A percentile compares a stretch with the other conserved stretches of the same genome.
Evolutionary conservation across 768 basidiomycete genomes (phyloP).

Genomic region (Lentinula lateritia): DNA sequence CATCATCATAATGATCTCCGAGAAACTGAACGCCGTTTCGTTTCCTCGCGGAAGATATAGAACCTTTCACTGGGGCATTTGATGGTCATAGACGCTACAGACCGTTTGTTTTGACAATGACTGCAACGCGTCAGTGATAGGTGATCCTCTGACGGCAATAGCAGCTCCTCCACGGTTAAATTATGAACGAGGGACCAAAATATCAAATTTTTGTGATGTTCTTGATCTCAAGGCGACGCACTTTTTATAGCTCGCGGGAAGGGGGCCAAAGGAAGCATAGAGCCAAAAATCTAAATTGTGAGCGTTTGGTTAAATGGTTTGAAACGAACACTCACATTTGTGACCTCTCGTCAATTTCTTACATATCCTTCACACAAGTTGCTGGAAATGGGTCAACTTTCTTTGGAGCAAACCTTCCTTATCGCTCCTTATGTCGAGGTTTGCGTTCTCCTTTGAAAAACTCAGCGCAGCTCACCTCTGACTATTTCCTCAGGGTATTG

Average conservation of each 20-base stretch:
- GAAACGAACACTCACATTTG: background rate
- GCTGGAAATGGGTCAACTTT: constrained; percentile 9
- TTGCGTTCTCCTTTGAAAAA: background rate
- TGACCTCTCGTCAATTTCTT: background rate
- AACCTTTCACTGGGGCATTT: no score
- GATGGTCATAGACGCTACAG: no score
- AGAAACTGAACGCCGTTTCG: no score
- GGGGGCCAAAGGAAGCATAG: background rate
- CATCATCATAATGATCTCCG: background rate
- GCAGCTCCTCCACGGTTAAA: no score
- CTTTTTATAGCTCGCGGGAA: background rate
- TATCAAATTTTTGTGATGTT: background rate
- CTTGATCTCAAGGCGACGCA: background rate
- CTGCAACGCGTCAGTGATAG: no score
- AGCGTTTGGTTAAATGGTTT: background rate
- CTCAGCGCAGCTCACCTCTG: background rate
- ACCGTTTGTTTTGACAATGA: no score
- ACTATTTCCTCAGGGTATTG: background rate
- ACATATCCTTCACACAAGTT: background rate
- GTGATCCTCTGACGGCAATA: no score
- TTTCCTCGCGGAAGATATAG: no score
- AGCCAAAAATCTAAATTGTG: background rate
- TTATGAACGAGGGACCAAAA: no score
- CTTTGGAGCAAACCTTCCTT: constrained; percentile 13
- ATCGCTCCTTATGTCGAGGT: constrained; percentile 17